Conservation (phyloP, 371 early-diverging fungal species). For the Fennellomyces sp. region DNA sequence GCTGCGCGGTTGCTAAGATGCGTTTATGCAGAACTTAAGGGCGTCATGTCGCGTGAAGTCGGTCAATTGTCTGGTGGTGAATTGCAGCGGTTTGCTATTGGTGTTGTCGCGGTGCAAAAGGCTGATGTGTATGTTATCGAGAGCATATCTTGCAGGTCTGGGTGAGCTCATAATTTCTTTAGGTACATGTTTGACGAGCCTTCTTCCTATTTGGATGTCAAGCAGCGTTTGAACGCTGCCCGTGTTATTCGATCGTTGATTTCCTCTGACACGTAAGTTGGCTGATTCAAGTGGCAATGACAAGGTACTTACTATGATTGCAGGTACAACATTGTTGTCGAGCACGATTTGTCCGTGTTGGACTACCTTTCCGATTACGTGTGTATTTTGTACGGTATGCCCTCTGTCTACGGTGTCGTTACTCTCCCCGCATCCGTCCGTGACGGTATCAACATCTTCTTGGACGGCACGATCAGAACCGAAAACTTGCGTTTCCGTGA, state of each 20-base stretch:
- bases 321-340: constrained; percentile 97
- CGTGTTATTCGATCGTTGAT: constrained; percentile 92
- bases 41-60: constrained; percentile 90
- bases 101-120: constrained; percentile 83
- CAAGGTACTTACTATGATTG: too few relatives aligned
- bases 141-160: background rate
- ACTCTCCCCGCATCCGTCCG: constrained; percentile 98
- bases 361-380: constrained; percentile 99
- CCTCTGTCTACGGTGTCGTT: constrained; percentile 99
- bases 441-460: constrained; percentile 99
- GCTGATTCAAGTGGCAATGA: too few relatives aligned
- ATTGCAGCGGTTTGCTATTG: constrained; percentile 99
- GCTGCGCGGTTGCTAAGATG: too few relatives aligned
- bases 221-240: constrained; percentile 99
- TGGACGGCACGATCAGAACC: constrained; percentile 98
- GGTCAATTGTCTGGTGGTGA: constrained; percentile 98
- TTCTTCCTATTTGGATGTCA: constrained; percentile 98
- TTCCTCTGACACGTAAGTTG: constrained; percentile 55
- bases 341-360: constrained; percentile 99
- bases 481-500: constrained; percentile 99
- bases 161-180: constrained; percentile 6
- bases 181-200: constrained; percentile 99
- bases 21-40: constrained; percentile 76
- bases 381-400: constrained; percentile 98
- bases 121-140: constrained; percentile 80